These are phyloP conservation scores for Actinidia chinensis DNA, from an alignment of 179 eudicot species.

Conservation along the genomic window DNA sequence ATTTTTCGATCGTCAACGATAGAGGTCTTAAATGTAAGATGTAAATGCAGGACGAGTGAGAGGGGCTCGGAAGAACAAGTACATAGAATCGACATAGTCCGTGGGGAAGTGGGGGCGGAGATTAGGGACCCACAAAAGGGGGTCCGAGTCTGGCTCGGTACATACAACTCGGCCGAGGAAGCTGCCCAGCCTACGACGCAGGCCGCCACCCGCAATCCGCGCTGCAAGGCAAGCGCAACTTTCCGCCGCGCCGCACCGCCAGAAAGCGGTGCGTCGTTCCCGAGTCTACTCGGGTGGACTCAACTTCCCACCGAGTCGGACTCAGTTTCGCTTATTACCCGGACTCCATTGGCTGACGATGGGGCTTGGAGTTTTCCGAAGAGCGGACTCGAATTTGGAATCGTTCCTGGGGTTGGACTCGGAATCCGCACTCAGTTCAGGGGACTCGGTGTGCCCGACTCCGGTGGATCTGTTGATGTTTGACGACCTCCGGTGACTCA, in stretches of 20 bases:
- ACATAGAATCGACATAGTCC: slow-evolving; percentile 76
- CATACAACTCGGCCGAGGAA: slow-evolving; percentile 66
- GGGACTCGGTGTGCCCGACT: neutral
- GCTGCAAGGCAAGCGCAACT: slow-evolving; percentile 90
- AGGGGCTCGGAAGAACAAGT: slow-evolving; percentile 49
- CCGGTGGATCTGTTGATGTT: slow-evolving; percentile 23
- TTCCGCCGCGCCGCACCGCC: slow-evolving; percentile 30
- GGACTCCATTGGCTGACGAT: neutral
- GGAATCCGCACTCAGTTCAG: slow-evolving; percentile 12
- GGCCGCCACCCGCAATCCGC: slow-evolving; percentile 66
- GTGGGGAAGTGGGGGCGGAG: slow-evolving; percentile 90
- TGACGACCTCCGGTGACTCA: neutral
- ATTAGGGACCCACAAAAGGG: slow-evolving; percentile 76
- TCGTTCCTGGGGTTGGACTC: slow-evolving; percentile 39
- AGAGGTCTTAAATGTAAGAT: too few species aligned
- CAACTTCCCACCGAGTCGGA: neutral
- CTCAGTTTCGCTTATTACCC: slow-evolving; percentile 6
- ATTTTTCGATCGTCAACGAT: too few species aligned
- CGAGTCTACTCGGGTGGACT: neutral
- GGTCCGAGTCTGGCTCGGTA: slow-evolving; percentile 78
- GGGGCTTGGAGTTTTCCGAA: slow-evolving; percentile 27
- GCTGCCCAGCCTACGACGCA: slow-evolving; percentile 76
- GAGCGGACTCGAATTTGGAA: slow-evolving; percentile 39
- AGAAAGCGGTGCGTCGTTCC: slow-evolving; percentile 24
- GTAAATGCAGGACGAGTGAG: neutral